Evolutionary conservation across 139 green algal species (phyloP), one percentile per base, ranked within the genome.

Genomic region (Marvania coccoides): DNA sequence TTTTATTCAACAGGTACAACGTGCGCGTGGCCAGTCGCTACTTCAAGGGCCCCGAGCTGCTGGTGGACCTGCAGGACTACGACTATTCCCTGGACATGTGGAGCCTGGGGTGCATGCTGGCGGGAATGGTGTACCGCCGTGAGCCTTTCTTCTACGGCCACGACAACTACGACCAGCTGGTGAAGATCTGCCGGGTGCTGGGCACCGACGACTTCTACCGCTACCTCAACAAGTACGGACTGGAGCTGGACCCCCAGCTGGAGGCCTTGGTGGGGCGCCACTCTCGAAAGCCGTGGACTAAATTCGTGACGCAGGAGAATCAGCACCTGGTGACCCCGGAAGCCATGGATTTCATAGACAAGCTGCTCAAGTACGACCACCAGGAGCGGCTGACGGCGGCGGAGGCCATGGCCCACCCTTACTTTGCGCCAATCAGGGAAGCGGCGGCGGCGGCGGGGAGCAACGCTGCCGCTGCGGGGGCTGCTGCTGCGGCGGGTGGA

Each of bases 81-180:
- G 94, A 99, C 79, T 99, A 99, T 76, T 77, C 78, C 9, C 83
- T 99, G 51, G 95, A 99, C 81, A 83, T 99, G 83, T 99, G 95
- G 95, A 86, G 64, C 46, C 73, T 99, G 24, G 95, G 95, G 34
- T 81, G 74, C 78, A 87, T 86, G 81, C 76, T 87, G 40, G 74
- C 81, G 46, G 86, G 87, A 45, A 92, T 96, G 73, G 87, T 98
- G 24, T 99, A 97, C 77, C 81, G 89, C 28, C 95, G 96, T 73
- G 91, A 97, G 68, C 95, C 95, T n/a, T 99, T 99, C 81, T 99
- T 99, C 82, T 96, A 94, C 63, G 95, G 94, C 1, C 88, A 96
- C 67, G 94, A 98, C 83, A 98, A 99, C 78, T 96, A 97, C 69
- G 94, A 98, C 70, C 94, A 99, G 82, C 82, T 99, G 35, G 95